These are phyloP conservation scores for Lippia alba DNA, from an alignment of 305 asterid genomes.

Conservation along the genomic window DNA sequence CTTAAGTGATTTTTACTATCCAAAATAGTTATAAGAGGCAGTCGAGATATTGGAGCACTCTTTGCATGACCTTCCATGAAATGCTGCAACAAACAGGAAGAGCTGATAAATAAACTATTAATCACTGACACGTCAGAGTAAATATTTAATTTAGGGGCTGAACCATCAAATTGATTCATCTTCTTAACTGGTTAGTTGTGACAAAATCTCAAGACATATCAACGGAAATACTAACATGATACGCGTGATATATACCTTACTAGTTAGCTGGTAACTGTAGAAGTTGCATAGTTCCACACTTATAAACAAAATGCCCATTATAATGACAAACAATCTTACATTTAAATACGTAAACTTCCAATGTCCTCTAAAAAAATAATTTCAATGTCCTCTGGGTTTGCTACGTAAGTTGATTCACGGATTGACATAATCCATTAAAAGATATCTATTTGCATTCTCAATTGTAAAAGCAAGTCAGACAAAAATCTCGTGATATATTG, in stretches of 20 bases:
- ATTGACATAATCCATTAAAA: conserved; percentile 10
- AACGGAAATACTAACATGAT: conserved; percentile 12
- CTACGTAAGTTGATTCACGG: conserved; percentile 17
- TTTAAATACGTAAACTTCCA: conserved; percentile 2
- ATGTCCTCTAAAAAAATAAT: background rate
- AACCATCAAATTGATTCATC: conserved; percentile 13
- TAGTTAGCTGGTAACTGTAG: background rate
- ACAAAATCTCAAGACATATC: conserved; percentile 12
- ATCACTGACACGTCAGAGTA: conserved; percentile 28
- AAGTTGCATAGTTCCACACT: conserved; percentile 16
- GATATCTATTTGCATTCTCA: conserved; percentile 13
- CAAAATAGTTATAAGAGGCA: conserved; percentile 84
- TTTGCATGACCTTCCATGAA: conserved; percentile 99
- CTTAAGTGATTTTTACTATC: conserved; percentile 75
- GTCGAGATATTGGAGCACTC: conserved; percentile 95
- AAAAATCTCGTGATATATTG: conserved; percentile 7
- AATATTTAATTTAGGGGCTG: conserved; percentile 11
- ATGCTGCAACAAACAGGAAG: conserved; percentile 74
- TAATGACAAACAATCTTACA: background rate
- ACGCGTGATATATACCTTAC: conserved; percentile 9
- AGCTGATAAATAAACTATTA: conserved; percentile 37
- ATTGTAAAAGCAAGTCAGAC: conserved; percentile 15
- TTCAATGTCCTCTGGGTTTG: background rate
- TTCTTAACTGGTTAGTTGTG: background rate
- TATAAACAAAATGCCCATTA: conserved; percentile 1